Conservation (phyloP, 257 asterid species). For the Eucommia ulmoides region DNA sequence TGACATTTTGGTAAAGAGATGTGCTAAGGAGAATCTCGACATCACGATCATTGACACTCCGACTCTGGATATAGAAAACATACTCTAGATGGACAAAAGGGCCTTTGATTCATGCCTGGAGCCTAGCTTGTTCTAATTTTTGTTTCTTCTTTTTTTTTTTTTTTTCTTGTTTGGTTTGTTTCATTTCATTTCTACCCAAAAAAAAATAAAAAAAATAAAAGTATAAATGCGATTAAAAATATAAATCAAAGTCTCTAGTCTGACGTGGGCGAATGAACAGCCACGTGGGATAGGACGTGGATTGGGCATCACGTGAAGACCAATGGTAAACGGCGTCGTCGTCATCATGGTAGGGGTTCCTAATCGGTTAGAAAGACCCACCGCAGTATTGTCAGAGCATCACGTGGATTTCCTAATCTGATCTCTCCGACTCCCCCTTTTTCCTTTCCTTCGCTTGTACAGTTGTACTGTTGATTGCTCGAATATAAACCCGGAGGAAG, state of each 20-base stretch:
- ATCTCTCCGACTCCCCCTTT: neutral
- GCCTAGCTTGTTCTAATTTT: too few relatives aligned
- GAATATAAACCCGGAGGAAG: neutral
- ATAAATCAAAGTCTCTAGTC: neutral
- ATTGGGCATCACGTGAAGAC: too few relatives aligned
- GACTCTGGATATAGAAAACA: too few relatives aligned
- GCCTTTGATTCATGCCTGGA: neutral
- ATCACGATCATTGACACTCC: too few relatives aligned
- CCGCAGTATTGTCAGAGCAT: slow-evolving; percentile 18
- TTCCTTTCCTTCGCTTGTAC: slow-evolving; percentile 1
- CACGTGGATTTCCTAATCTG: slow-evolving; percentile 44
- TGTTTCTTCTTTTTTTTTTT: too few relatives aligned
- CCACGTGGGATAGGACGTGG: slow-evolving; percentile 15
- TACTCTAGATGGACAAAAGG: neutral
- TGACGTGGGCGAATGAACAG: slow-evolving; percentile 18
- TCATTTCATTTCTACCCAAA: neutral
- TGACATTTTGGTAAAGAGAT: too few relatives aligned
- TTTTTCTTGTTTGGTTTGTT: too few relatives aligned
- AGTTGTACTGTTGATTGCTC: too few relatives aligned
- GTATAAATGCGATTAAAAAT: too few relatives aligned
- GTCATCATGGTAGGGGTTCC: slow-evolving; percentile 18
- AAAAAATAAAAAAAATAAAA: too few relatives aligned
- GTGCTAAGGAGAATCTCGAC: too few relatives aligned
- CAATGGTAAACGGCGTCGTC: slow-evolving; percentile 23
- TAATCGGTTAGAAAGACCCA: slow-evolving; percentile 8